Evolutionary conservation across 306 rosid genomes (phyloP), one percentile per base, ranked within the genome.

Genomic region (Morella rubra): DNA sequence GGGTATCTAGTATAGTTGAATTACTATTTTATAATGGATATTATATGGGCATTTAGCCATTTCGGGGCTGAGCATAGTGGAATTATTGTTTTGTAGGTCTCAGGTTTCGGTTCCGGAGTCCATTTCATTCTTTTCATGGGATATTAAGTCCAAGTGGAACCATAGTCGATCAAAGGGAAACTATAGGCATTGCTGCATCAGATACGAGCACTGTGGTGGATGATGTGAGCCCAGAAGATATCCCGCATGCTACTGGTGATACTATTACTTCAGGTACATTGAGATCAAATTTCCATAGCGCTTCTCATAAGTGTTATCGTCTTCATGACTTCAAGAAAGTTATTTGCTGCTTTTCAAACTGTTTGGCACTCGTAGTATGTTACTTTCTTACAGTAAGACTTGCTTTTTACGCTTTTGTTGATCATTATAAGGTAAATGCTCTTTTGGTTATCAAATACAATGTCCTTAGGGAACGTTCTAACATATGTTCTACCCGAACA

Each of bases 71-170:
- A 52, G 73, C 22, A 45, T 18, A 2, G 65, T 64, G 8, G 47
- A 7, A 5, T 24, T 72, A 67, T 71, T 58, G 4, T 62, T 71
- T 64, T 79, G 52, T 81, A 91, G 98, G 95, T 61, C 77, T 85
- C 44, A 72, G 80, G 76, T 62, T 89, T 80, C 96, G 73, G 41
- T 81, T 87, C 42, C 69, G 84, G 50, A 77, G 77, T 72, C 91
- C 90, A 9, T 79, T 87, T 81, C 87, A 69, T 50, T 62, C 79
- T 60, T 80, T 89, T 44, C 86, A 83, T 13, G 87, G 84, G 79
- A 62, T 81, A 53, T 77, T 86, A 64, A 73, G 76, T 75, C 65
- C 79, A 42, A 47, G 53, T 52, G 82, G 76, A 77, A 65, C 71
- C 44, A 69, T 50, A 12, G 77, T 51, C 4, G 73, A 47, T 74